Base-by-base conservation (phyloP, 441 rosid species). In the Pelargonium fulgidum region DNA sequence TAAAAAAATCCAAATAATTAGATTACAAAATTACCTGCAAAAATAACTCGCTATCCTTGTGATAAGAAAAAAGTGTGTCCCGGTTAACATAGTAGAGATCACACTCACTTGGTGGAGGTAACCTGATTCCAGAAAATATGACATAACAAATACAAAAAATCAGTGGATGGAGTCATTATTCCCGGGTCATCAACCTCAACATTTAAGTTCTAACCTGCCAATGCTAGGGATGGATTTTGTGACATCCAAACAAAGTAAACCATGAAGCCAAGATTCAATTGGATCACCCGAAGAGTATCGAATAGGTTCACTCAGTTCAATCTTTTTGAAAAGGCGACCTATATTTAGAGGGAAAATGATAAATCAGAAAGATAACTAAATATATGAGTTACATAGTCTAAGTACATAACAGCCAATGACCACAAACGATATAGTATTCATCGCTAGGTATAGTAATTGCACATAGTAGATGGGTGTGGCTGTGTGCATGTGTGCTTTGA, bases 261-360 rank as follows among this genome's bases (percentile, higher is more conserved):
- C 81, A 75, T 92, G 87, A 59, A 92, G 96, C 99, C 99, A 95
- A 71, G 92, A 89, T 77, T 95, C 99, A 74, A 95, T 85, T 20
- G 96, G 97, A 82, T 95, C 99, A 67, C 83, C 92, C 73, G 93
- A 83, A 65, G 90, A 86, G 77, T 95, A 92, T 90, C 99, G 86
- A 64, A 95, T 92, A 63, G 99, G 87, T 80, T 95, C 99, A 17
- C 72, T 83, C 22, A 95, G 92, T 81, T 95, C 98, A 65, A 95
- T 92, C 85, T 87, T 92, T 80, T 84, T 89, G 80, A 90, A 95
- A 80, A 85, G 82, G 45, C 93, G 91, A 56, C 96, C 98, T 95
- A 77, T 72, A 81, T 66, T 62, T 66, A 62, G 54, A 62, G 50
- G 65, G 19, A 42, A 42, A 63, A 26, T 13, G 45, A 67, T 50